Base-by-base conservation (phyloP, 2,329 filamentous ascomycete genomes). In the Orbilia ellipsospora region DNA sequence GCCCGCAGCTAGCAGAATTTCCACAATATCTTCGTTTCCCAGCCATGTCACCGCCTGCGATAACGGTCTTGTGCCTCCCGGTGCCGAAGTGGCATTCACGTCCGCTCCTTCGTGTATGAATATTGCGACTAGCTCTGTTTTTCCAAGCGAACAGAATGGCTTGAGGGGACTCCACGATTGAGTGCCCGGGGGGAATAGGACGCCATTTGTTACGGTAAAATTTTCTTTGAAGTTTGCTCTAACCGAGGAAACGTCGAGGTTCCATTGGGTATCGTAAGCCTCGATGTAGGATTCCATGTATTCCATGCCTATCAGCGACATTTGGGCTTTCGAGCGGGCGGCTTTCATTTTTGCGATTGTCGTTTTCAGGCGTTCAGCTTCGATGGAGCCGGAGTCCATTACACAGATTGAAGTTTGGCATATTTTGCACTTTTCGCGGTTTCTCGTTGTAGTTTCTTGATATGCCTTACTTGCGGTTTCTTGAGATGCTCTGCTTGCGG, bases 1-100 rank as follows among this genome's bases (percentile, higher is more conserved):
- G 13, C 81, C 81, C 5, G 80, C 77, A 12, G 81, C 78, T 3
- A 84, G 48, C 13, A 84, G 78, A 55, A 81, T 78, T 6, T 80
- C 78, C 61, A 83, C 78, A 5, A 82, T 80, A 16, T 82, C 75
- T 8, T 69, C 57, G 55, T 77, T 69, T 1, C 78, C 79, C 3
- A 66, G 64, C 64, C 65, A 74, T 6, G 78, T 69, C 18, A 77
- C 76, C 73, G 78, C 79, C 54, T 78, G 78, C 4, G 78, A 28
- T 13, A 79, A 67, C 23, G 77, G 79, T 20, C 55, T 26, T 12
- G 66, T 57, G 13, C 75, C 65, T 1, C 59, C 68, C 18, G 75
- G 28, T 1, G 54, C 42, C 0, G 48, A 15, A 7, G 20, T 3
- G 4, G 72, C 44, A 31, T 79, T 77, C 13, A 78, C 74, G 42